Evolutionary conservation across 2,329 filamentous ascomycete species (phyloP).

Genomic region (Gliomastix tumulicola): DNA sequence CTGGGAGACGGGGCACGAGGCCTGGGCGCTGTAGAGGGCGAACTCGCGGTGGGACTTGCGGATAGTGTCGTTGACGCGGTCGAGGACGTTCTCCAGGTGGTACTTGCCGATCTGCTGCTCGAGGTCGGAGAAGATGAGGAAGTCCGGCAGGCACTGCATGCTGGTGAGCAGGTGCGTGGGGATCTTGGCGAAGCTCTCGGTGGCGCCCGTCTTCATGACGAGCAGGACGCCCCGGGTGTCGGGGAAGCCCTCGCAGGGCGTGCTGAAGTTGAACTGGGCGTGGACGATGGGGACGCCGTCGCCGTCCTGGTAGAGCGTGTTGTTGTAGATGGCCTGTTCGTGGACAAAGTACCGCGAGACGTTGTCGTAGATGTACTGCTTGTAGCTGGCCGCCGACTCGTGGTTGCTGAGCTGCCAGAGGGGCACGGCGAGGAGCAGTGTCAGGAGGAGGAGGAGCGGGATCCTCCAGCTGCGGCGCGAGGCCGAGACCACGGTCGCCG

Average conservation of each 20-base stretch:
- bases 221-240: slow-evolving; percentile 38
- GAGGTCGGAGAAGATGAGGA: slow-evolving; percentile 50
- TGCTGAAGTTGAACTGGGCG: slow-evolving; percentile 25
- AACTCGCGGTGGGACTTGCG: slow-evolving; percentile 34
- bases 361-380: slow-evolving; percentile 18
- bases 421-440: slow-evolving; percentile 18
- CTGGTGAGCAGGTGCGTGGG: slow-evolving; percentile 48
- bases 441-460: slow-evolving; percentile 15
- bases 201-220: slow-evolving; percentile 51
- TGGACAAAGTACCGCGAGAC: slow-evolving; percentile 19
- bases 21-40: slow-evolving; percentile 34
- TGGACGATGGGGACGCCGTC: slow-evolving; percentile 20
- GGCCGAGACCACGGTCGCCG: no score
- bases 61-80: slow-evolving; percentile 26
- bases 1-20: slow-evolving; percentile 36
- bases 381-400: slow-evolving; percentile 12
- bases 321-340: slow-evolving; percentile 22
- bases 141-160: slow-evolving; percentile 41
- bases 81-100: slow-evolving; percentile 31
- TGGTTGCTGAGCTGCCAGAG: slow-evolving; percentile 20
- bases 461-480: slow-evolving; percentile 17
- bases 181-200: slow-evolving; percentile 42
- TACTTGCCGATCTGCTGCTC: slow-evolving; percentile 41
- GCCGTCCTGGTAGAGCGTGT: slow-evolving; percentile 27
- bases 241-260: slow-evolving; percentile 28